Percentiles rank a stretch among this genome's conserved stretches.
These are phyloP conservation scores for Starmerella bacillaris DNA, from an alignment of 805 yeast genomes.

Conservation along the genomic window DNA sequence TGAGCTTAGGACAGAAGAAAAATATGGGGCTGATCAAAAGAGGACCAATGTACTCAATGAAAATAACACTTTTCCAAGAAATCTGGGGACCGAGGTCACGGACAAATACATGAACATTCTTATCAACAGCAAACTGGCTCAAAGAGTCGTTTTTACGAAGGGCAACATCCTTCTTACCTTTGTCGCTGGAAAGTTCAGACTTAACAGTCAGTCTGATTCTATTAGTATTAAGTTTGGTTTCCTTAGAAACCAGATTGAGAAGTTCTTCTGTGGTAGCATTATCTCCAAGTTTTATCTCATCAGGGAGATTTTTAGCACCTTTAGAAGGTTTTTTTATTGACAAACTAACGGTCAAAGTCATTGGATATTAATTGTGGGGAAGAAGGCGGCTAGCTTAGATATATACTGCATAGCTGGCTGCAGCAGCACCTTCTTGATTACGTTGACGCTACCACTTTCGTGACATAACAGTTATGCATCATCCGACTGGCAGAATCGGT, in stretches of 20 bases:
- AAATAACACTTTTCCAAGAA: slow-evolving; percentile 77
- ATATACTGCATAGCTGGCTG: too few species aligned
- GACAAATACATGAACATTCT: slow-evolving; percentile 33
- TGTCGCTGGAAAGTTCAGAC: slow-evolving; percentile 5
- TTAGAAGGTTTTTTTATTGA: neutral
- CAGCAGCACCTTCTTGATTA: too few species aligned
- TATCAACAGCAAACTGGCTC: slow-evolving; percentile 29
- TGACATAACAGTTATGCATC: too few species aligned
- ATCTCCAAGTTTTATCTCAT: slow-evolving; percentile 4
- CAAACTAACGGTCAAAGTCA: neutral
- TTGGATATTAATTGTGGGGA: too few species aligned
- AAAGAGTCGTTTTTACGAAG: slow-evolving; percentile 31
- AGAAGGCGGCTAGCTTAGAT: too few species aligned
- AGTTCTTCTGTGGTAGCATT: slow-evolving; percentile 5
- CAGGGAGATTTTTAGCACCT: slow-evolving; percentile 6
- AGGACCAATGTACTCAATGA: slow-evolving; percentile 83
- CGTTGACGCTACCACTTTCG: too few species aligned
- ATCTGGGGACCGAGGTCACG: slow-evolving; percentile 91
- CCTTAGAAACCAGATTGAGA: slow-evolving; percentile 4
- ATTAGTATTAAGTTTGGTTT: slow-evolving; percentile 29
- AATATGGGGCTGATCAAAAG: slow-evolving; percentile 57
- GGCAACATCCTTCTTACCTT: slow-evolving; percentile 23
- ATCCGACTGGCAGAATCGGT: too few species aligned
- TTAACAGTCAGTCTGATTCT: slow-evolving; percentile 38
- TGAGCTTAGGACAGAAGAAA: slow-evolving; percentile 22